Evolutionary conservation across 2,329 filamentous ascomycete genomes (phyloP).

Genomic region (Phialophora macrospora): DNA sequence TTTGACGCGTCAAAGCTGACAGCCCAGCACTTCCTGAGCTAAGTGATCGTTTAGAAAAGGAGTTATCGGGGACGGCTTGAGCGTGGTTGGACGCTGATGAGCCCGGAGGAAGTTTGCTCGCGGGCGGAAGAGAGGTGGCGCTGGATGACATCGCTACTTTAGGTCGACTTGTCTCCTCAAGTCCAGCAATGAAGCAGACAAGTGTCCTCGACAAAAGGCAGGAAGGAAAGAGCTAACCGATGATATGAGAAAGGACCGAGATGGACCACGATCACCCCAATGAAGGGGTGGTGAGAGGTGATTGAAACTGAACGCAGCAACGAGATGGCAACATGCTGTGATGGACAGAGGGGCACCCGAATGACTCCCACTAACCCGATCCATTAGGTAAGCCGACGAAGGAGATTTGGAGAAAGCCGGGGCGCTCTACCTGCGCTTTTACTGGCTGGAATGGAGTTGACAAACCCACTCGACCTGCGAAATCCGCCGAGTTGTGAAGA

Average conservation of each 20-base stretch:
- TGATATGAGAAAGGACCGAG: neutral
- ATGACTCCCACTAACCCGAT: conserved; percentile 9
- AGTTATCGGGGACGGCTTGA: conserved; percentile 28
- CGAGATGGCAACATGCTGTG: conserved; percentile 13
- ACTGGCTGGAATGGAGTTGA: neutral
- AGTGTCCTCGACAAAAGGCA: conserved; percentile 34
- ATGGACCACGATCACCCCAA: conserved; percentile 33
- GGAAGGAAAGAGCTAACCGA: neutral
- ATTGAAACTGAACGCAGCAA: conserved; percentile 15
- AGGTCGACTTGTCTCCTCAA: conserved; percentile 27
- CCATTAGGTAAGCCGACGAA: conserved; percentile 2
- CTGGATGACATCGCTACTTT: conserved; percentile 37
- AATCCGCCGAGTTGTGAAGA: conserved; percentile 18
- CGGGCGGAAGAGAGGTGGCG: conserved; percentile 32
- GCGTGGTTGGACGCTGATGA: conserved; percentile 32
- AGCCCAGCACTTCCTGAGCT: conserved; percentile 50
- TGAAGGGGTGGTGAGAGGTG: conserved; percentile 28
- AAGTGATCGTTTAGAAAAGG: conserved; percentile 45
- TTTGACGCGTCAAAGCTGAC: conserved; percentile 46
- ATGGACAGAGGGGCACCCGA: conserved; percentile 2
- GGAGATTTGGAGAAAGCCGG: conserved; percentile 7
- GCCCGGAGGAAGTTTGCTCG: conserved; percentile 33
- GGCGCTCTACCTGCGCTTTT: neutral
- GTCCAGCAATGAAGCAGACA: conserved; percentile 32
- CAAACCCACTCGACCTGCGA: conserved; percentile 16